phyloP scores from a whole-genome alignment of 805 yeast genomes.

The Blastobotrys attinorum region DNA sequence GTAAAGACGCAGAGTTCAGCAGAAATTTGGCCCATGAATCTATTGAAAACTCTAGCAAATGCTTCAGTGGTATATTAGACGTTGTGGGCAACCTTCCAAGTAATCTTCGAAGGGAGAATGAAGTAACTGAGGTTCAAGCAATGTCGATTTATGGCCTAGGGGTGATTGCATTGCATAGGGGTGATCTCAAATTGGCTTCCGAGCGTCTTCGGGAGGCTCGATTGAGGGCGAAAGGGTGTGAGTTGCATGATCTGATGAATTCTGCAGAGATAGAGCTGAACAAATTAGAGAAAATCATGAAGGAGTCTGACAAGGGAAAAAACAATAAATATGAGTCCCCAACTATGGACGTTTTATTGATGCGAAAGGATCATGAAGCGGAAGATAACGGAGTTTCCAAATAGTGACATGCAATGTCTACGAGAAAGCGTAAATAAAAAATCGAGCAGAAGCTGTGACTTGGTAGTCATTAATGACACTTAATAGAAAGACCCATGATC shows the following conservation, averaged over 20 bases:
- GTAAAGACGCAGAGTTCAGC: conserved; percentile 1
- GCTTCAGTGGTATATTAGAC: conserved; percentile 38
- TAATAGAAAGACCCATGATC: too few species aligned
- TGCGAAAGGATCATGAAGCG: conserved; percentile 7
- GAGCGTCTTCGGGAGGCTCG: conserved; percentile 60
- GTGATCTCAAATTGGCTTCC: conserved; percentile 50
- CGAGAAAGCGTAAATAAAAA: not conserved
- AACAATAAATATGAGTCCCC: conserved; percentile 11
- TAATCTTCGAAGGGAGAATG: conserved; percentile 30
- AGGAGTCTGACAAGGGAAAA: conserved; percentile 7
- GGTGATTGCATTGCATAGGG: conserved; percentile 58
- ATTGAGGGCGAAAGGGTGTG: conserved; percentile 58
- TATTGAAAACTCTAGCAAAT: conserved; percentile 24
- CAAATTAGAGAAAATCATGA: conserved; percentile 36
- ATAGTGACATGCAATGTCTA: not conserved
- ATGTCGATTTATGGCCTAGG: conserved; percentile 82
- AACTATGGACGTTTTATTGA: conserved; percentile 14
- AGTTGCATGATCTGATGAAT: conserved; percentile 50
- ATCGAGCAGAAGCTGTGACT: too few species aligned
- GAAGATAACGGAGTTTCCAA: not conserved
- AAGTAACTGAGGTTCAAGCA: conserved; percentile 61
- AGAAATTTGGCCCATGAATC: conserved; percentile 20
- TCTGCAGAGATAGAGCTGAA: conserved; percentile 61
- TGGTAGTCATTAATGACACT: too few species aligned
- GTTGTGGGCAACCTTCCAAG: conserved; percentile 36